Evolutionary conservation across 2,329 filamentous ascomycete species (phyloP), one percentile per base, ranked within the genome.

Genomic region (Fusarium acutatum): DNA sequence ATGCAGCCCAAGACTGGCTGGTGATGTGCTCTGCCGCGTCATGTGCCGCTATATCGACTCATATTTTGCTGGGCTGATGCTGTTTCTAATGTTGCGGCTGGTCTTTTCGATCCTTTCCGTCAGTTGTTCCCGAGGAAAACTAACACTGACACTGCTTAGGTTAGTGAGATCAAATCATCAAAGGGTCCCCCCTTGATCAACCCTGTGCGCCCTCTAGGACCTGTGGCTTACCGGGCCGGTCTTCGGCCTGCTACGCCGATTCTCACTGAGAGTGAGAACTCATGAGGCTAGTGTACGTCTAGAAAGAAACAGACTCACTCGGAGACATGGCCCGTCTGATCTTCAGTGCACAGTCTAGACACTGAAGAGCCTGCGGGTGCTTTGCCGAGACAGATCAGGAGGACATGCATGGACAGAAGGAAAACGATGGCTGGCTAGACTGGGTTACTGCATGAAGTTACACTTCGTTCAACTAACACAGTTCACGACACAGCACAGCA

Each of bases 31-130:
- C 46, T 69, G 52, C 64, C 56, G 64, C 52, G 64, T 69, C 71
- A 74, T 67, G 70, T 73, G 67, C 59, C 52, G 53, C 24, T 56
- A 30, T n/a, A 59, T 73, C 71, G 63, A 59, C 66, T 73, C 71
- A 74, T 64, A 46, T 62, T 69, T 44, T 50, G 46, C 66, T 69
- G 64, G 66, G 66, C 49, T 54, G 66, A 69, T 69, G 64, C 32
- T 50, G 61, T 63, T 49, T 49, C 64, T 65, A 54, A 60, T 62
- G 44, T 35, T 56, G 43, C 32, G 37, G 61, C 28, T 61, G 30
- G 24, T 47, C 63, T 69, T 52, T 34, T 64, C 60, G 35, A 72
- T 69, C 62, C 54, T 73, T 67, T 53, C 69, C 56, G 56, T 60
- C 47, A 59, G 35, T 50, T 56, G 40, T 57, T 64, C 46, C 67